Percentiles rank a stretch among this genome's conserved stretches.
Evolutionary conservation across 2,329 filamentous ascomycete genomes (phyloP).

Genomic region (Ophiostoma ulmi): DNA sequence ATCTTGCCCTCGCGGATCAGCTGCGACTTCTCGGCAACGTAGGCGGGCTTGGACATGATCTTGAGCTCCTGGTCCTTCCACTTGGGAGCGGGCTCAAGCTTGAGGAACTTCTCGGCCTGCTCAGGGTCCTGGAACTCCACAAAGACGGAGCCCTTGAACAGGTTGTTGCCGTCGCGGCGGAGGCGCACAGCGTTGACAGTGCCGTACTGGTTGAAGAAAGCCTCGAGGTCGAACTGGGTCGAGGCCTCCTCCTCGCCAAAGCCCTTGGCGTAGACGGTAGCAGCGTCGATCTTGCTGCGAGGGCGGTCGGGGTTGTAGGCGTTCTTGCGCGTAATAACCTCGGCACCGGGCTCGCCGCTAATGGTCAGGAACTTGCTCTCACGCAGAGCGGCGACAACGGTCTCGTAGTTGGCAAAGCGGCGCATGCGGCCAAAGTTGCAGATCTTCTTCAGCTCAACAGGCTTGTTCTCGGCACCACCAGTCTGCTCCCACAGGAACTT

Average conservation of each 20-base stretch:
- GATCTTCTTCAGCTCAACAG: constrained; percentile 72
- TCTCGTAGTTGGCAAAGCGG: constrained; percentile 81
- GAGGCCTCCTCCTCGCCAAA: constrained; percentile 79
- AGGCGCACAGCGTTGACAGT: constrained; percentile 74
- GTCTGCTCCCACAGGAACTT: constrained; percentile 78
- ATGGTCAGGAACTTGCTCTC: constrained; percentile 69
- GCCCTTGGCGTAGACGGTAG: constrained; percentile 87
- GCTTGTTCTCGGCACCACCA: constrained; percentile 72
- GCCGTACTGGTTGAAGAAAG: constrained; percentile 79
- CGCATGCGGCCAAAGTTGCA: constrained; percentile 93
- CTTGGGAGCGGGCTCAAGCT: constrained; percentile 71
- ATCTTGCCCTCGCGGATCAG: constrained; percentile 68
- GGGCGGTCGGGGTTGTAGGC: constrained; percentile 58
- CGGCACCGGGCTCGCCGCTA: constrained; percentile 64
- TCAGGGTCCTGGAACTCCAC: constrained; percentile 84
- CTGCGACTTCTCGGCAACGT: constrained; percentile 70
- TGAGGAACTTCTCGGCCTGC: constrained; percentile 72
- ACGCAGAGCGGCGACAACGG: constrained; percentile 76
- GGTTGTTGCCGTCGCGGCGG: constrained; percentile 64
- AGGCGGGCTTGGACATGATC: constrained; percentile 83
- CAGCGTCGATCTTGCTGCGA: constrained; percentile 60
- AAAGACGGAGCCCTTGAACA: constrained; percentile 95
- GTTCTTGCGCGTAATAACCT: constrained; percentile 71
- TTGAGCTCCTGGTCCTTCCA: constrained; percentile 76
- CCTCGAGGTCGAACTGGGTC: constrained; percentile 90